Evolutionary conservation across 257 asterid species (phyloP).

Genomic region (Knoxia roxburghii): DNA sequence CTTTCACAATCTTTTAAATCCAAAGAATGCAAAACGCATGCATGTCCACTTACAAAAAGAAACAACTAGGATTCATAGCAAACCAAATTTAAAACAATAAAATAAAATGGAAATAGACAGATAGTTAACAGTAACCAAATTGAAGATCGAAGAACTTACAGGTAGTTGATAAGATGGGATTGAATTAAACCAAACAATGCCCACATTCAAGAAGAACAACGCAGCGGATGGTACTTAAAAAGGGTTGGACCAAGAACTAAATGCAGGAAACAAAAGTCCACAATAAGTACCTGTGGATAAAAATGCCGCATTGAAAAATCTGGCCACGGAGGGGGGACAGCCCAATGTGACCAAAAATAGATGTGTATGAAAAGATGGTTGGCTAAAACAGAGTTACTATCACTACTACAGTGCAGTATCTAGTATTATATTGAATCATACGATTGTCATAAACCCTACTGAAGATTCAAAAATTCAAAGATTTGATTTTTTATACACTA

Average conservation of each 20-base stretch:
- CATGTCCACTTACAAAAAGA: not conserved
- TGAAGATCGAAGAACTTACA: slow-evolving; percentile 13
- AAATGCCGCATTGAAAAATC: slow-evolving; percentile 1
- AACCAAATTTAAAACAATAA: not conserved
- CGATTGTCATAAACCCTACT: no score
- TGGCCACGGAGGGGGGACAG: not conserved
- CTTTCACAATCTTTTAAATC: not conserved
- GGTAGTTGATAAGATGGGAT: not conserved
- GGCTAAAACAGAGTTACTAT: not conserved
- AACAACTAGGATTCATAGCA: not conserved
- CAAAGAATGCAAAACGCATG: not conserved
- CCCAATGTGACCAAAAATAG: not conserved
- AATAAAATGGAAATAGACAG: no score
- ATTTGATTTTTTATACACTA: no score
- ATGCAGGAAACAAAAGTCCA: not conserved
- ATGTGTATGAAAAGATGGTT: not conserved
- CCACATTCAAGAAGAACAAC: slow-evolving; percentile 4
- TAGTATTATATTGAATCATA: not conserved
- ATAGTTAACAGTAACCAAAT: not conserved
- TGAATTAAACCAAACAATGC: not conserved
- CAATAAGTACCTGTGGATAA: not conserved
- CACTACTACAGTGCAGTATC: not conserved
- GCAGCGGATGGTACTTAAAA: not conserved
- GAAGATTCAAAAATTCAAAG: no score
- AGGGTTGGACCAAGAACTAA: not conserved